Conservation (phyloP, 2,329 filamentous ascomycete species). For the Salinomyces thailandicus region DNA sequence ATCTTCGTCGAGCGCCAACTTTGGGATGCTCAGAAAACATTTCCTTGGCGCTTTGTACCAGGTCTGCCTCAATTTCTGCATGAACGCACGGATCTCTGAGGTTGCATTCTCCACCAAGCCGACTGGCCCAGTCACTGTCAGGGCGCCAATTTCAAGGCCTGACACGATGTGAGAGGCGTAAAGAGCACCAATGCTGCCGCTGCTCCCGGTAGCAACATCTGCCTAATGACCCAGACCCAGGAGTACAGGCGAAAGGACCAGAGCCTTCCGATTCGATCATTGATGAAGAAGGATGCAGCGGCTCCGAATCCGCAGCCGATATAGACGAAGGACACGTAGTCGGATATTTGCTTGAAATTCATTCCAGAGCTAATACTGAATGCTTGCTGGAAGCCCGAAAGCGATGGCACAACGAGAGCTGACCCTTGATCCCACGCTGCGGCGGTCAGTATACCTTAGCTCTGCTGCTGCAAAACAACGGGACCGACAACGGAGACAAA, state of each 20-base stretch:
- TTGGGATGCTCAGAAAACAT: background rate
- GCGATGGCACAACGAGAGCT: slow-evolving; percentile 24
- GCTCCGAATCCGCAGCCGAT: slow-evolving; percentile 25
- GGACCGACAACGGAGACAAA: too few relatives aligned
- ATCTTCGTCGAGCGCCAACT: background rate
- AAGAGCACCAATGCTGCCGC: slow-evolving; percentile 19
- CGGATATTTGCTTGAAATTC: slow-evolving; percentile 20
- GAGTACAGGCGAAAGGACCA: slow-evolving; percentile 34
- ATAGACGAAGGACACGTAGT: slow-evolving; percentile 33
- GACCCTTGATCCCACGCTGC: slow-evolving; percentile 29
- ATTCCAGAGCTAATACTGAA: slow-evolving; percentile 15
- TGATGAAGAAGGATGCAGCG: slow-evolving; percentile 30
- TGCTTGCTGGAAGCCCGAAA: slow-evolving; percentile 14
- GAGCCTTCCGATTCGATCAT: slow-evolving; percentile 31
- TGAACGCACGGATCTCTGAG: slow-evolving; percentile 30
- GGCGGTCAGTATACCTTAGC: background rate
- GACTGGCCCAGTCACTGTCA: slow-evolving; percentile 31
- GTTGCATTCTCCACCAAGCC: slow-evolving; percentile 34
- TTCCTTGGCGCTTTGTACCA: background rate
- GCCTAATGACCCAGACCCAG: slow-evolving; percentile 26
- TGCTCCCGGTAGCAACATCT: slow-evolving; percentile 24
- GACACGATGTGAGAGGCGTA: slow-evolving; percentile 30
- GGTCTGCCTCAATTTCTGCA: slow-evolving; percentile 9
- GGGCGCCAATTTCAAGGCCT: slow-evolving; percentile 31
- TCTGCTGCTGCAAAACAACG: too few relatives aligned